Evolutionary conservation across 441 rosid genomes (phyloP), one percentile per base, ranked within the genome.

Genomic region (Erysimum cheiri): DNA sequence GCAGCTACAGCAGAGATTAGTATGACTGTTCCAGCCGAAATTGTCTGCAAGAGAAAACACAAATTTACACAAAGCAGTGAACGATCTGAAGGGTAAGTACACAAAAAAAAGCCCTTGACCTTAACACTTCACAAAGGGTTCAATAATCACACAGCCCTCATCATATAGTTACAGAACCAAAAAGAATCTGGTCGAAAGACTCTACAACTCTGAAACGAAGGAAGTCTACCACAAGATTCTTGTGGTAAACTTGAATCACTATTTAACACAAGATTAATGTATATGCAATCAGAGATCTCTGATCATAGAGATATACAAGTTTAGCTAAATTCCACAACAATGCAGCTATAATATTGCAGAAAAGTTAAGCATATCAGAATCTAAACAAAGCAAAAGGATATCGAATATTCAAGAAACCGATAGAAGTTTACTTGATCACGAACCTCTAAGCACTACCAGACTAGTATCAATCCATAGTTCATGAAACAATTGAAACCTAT

Each of bases 1-100:
- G 54, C 67, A 44, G 81, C 60, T 29, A 87, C 49, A 61, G 93
- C 91, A 64, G 92, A 88, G 70, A 88, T 82, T 64, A 80, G 70
- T 12, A 84, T 36, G 22, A 83, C 54, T 32, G 88, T 80, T 69
- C 85, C 91, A 48, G 73, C 63, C 15, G 80, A 64, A 68, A 81
- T 32, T 50, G 73, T 88, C 96, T 90, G 90, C 75, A 72, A 76
- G 52, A 76, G 52, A 49, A 54, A 41, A 53, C 70, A 41, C 28
- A 48, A 15, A 57, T 44, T 44, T 61, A 3, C 29, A 7, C 19
- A 52, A 44, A 35, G 43, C 15, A 35, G 0, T 35, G 2, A 19
- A 15, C 12, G 8, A 41, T 72, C 15, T 47, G 0, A 61, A 50
- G 14, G 52, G 52, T 24, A 12, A 41, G 62, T 26, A 10, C 4